A percentile compares a stretch with the other conserved stretches of the same genome.
Evolutionary conservation across 2,329 filamentous ascomycete species (phyloP).

Genomic region (Penicillium sp.): DNA sequence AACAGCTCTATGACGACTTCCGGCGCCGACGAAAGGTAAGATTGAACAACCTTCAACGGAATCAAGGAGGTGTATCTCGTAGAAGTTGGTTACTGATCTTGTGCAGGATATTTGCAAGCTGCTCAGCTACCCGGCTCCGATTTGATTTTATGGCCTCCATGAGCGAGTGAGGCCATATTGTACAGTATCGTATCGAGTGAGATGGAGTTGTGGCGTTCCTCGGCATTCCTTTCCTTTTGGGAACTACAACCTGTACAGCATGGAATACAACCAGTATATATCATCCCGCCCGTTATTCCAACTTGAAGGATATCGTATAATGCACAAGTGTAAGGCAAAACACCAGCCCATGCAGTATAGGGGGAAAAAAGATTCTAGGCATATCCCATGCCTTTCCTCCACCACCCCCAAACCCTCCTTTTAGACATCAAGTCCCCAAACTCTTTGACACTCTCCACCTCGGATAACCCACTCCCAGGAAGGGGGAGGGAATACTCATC

Average conservation of each 20-base stretch:
- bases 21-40: conserved; percentile 33
- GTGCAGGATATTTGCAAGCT: conserved; percentile 34
- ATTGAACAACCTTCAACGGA: neutral
- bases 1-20: conserved; percentile 39
- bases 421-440: conserved; percentile 64
- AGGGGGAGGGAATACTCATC: conserved; percentile 3
- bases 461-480: conserved; percentile 47
- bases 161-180: neutral
- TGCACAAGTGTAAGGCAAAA: neutral
- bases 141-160: conserved; percentile 4
- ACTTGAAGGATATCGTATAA: neutral
- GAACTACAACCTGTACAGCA: neutral
- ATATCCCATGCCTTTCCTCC: conserved; percentile 66
- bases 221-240: neutral
- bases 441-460: conserved; percentile 64
- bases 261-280: neutral
- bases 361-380: conserved; percentile 9
- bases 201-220: neutral
- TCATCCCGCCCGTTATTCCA: neutral
- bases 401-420: conserved; percentile 63
- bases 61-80: neutral
- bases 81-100: neutral
- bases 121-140: conserved; percentile 39
- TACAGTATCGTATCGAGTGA: conserved; percentile 1
- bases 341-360: neutral